Conservation (phyloP, 2,329 filamentous ascomycete genomes). For the Colletotrichum orchidophilum region DNA sequence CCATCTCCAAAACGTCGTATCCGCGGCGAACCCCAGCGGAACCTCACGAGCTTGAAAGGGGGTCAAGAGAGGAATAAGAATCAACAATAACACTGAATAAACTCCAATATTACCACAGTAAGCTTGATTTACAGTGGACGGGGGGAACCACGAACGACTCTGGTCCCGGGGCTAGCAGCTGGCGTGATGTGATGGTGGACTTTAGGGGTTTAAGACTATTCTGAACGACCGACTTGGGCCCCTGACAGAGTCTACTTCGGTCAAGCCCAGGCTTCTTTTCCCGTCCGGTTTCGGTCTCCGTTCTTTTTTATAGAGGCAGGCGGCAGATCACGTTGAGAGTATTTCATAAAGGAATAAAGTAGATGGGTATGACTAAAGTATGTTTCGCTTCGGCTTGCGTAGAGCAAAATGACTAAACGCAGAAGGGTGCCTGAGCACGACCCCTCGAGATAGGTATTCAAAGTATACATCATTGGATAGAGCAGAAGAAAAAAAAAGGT, state of each 20-base stretch:
- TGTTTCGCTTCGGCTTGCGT: neutral
- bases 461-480: neutral
- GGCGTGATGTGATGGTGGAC: neutral
- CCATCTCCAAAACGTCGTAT: neutral
- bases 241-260: neutral
- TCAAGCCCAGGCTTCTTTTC: neutral
- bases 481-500: neutral
- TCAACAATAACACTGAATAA: neutral
- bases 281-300: neutral
- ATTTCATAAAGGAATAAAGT: neutral
- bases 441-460: neutral
- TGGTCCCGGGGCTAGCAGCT: neutral
- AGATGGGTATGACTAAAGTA: neutral
- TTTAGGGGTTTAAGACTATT: conserved; percentile 2
- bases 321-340: neutral
- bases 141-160: conserved; percentile 4
- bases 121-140: conserved; percentile 14
- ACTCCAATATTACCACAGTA: neutral
- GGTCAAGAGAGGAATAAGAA: neutral
- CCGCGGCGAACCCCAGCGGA: too few species aligned
- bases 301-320: neutral
- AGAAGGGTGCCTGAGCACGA: too few species aligned
- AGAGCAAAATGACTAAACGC: neutral
- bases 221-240: neutral
- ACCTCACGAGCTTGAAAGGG: neutral